phyloP scores from a whole-genome alignment of 2,329 filamentous ascomycete genomes.

The Phyllosticta citriasiana region DNA sequence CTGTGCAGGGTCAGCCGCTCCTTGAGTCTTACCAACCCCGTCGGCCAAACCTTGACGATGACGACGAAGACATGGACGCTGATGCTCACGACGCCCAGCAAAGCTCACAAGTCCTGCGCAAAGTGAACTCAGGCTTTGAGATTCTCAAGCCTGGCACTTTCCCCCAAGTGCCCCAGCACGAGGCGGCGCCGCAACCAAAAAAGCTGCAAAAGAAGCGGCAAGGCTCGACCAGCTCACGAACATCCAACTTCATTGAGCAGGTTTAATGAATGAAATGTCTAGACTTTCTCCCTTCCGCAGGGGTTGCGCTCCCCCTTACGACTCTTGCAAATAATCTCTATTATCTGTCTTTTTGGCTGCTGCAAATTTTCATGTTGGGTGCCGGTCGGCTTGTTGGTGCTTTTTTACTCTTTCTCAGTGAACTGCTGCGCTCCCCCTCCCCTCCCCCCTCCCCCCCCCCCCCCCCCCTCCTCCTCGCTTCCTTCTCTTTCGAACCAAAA shows the following conservation, averaged over 20 bases:
- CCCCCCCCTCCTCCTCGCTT: not conserved
- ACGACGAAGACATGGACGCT: conserved; percentile 18
- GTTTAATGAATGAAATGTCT: conserved; percentile 16
- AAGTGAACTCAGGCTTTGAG: conserved; percentile 33
- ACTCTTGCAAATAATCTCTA: not conserved
- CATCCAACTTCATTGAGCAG: conserved; percentile 28
- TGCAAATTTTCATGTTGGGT: not conserved
- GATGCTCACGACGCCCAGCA: conserved; percentile 21
- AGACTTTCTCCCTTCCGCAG: not conserved
- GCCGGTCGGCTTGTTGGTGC: not conserved
- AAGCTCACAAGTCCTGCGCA: conserved; percentile 26
- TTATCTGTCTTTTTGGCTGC: not conserved
- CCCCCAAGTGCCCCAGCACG: conserved; percentile 17
- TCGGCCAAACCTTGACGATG: conserved; percentile 26
- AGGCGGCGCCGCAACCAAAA: conserved; percentile 27
- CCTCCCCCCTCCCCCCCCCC: too few relatives aligned
- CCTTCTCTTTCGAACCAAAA: not conserved
- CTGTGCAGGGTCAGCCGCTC: conserved; percentile 24
- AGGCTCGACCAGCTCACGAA: conserved; percentile 21
- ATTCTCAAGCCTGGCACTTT: conserved; percentile 31
- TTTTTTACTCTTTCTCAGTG: not conserved
- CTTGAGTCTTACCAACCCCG: conserved; percentile 27
- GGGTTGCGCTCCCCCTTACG: not conserved
- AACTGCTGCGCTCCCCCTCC: too few relatives aligned
- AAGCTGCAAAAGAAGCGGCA: conserved; percentile 35